These are phyloP conservation scores for Colletotrichum horii DNA, from an alignment of 2,329 filamentous ascomycete genomes.

Conservation along the genomic window DNA sequence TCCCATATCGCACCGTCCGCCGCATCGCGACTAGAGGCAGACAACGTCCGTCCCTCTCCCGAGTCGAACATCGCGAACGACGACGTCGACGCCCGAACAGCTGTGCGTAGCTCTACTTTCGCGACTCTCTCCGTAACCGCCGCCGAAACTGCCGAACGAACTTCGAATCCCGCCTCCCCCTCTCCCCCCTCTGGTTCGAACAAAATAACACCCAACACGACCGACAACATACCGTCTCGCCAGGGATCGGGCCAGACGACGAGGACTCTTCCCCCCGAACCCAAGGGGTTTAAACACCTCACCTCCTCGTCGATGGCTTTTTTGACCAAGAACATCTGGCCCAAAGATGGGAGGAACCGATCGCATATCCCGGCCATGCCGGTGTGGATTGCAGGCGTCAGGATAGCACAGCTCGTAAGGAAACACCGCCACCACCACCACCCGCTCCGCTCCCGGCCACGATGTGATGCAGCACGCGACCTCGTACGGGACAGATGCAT, in stretches of 20 bases:
- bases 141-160: background rate
- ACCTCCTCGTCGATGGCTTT: conserved; percentile 17
- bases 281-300: conserved; percentile 6
- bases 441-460: background rate
- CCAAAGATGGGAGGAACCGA: conserved; percentile 23
- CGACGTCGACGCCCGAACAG: background rate
- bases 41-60: background rate
- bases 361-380: conserved; percentile 22
- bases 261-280: conserved; percentile 9
- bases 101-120: background rate
- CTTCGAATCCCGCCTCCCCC: background rate
- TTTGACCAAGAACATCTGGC: conserved; percentile 21
- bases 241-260: conserved; percentile 14
- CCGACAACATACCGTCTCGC: background rate
- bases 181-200: background rate
- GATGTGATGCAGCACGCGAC: background rate
- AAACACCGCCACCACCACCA: background rate
- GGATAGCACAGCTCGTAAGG: conserved; percentile 22
- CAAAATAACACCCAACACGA: background rate
- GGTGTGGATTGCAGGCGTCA: conserved; percentile 20
- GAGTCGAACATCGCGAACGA: background rate
- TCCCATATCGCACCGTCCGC: background rate
- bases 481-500: background rate
- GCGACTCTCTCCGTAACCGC: background rate
- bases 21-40: background rate